phyloP scores from a whole-genome alignment of 352 stramenopile species.

The Globisporangium irregulare region DNA sequence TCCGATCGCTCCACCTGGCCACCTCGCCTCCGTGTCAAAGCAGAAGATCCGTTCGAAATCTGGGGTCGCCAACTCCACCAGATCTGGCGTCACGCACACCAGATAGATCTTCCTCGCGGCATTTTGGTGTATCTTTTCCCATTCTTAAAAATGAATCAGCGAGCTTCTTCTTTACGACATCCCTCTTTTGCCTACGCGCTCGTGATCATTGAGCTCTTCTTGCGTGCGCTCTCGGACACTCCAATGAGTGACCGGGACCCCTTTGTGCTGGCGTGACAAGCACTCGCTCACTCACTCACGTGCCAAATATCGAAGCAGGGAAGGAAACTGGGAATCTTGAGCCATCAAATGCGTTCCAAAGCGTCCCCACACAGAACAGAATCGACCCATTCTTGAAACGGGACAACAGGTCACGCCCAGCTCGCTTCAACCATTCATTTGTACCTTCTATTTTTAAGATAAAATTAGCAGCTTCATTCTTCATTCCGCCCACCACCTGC shows the following conservation, averaged over 20 bases:
- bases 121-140: neutral
- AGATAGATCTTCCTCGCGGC: neutral
- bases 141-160: no score
- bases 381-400: neutral
- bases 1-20: slow-evolving; percentile 4
- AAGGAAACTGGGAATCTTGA: neutral
- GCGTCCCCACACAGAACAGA: no score
- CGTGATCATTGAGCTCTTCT: neutral
- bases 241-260: neutral
- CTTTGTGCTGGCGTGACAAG: neutral
- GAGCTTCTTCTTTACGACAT: no score
- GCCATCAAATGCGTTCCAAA: neutral
- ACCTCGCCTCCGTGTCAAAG: neutral
- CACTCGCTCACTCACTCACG: neutral
- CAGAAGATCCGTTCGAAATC: slow-evolving; percentile 1
- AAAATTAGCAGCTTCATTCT: neutral
- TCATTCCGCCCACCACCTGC: slow-evolving; percentile 4
- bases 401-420: neutral
- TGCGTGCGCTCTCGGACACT: neutral
- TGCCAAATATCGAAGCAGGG: neutral
- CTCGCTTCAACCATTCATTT: slow-evolving; percentile 11
- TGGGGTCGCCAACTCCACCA: slow-evolving; percentile 7
- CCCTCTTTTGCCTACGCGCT: neutral
- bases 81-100: neutral
- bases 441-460: neutral